Percentiles rank a stretch among this genome's conserved stretches.
These are phyloP conservation scores for Globisporangium barbulae DNA, from an alignment of 352 stramenopile species.

Conservation along the genomic window DNA sequence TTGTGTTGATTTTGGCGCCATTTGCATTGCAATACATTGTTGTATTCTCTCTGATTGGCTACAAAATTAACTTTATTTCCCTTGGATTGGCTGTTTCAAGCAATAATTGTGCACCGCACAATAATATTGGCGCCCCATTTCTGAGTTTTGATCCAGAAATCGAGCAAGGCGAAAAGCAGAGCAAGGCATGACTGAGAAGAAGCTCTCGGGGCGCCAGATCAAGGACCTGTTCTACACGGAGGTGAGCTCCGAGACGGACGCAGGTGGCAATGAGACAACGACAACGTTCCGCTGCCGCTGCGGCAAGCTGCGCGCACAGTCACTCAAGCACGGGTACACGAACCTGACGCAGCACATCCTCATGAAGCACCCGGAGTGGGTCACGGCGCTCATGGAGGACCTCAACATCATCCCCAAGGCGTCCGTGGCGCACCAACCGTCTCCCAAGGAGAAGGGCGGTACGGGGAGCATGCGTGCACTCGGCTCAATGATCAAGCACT, in stretches of 20 bases:
- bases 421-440: slow-evolving; percentile 10
- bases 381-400: slow-evolving; percentile 25
- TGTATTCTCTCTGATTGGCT: slow-evolving; percentile 3
- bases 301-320: slow-evolving; percentile 52
- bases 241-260: slow-evolving; percentile 14
- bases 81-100: slow-evolving; percentile 4
- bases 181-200: slow-evolving; percentile 14
- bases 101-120: slow-evolving; percentile 12
- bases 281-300: slow-evolving; percentile 58
- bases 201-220: slow-evolving; percentile 40
- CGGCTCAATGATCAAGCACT: slow-evolving; percentile 13
- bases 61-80: not conserved
- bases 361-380: slow-evolving; percentile 63
- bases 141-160: not conserved
- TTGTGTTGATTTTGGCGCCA: not conserved
- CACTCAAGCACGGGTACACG: slow-evolving; percentile 53
- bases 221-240: slow-evolving; percentile 51
- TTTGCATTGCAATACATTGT: slow-evolving; percentile 8
- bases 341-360: slow-evolving; percentile 67
- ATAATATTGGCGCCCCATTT: slow-evolving; percentile 14
- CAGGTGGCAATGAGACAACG: slow-evolving; percentile 13
- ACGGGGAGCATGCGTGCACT: slow-evolving; percentile 12
- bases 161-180: not conserved
- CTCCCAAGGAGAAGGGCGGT: slow-evolving; percentile 1
- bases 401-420: slow-evolving; percentile 17